Evolutionary conservation across 2,329 filamentous ascomycete species (phyloP).

Genomic region (Cordyceps javanica): DNA sequence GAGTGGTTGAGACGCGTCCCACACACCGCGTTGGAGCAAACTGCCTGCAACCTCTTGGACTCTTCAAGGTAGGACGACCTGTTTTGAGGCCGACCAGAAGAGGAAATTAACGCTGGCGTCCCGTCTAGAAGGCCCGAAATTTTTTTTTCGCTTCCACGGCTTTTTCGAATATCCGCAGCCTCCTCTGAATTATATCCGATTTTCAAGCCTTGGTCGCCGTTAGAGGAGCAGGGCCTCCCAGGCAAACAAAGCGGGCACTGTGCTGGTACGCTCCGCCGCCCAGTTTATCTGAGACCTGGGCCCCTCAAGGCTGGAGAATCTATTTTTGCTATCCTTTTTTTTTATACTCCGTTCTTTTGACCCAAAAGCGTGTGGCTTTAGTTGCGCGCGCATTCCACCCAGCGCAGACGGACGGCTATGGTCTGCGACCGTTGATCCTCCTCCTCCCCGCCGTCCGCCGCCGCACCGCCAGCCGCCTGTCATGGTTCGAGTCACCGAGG

Average conservation of each 20-base stretch:
- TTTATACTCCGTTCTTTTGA: neutral
- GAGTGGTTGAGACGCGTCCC: constrained; percentile 9
- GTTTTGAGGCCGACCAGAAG: neutral
- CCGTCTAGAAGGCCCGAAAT: neutral
- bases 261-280: neutral
- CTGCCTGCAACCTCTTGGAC: neutral
- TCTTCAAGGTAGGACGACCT: constrained; percentile 1
- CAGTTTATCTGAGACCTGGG: constrained; percentile 1
- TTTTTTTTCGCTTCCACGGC: neutral
- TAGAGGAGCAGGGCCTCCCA: neutral
- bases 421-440: constrained; percentile 19
- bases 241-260: constrained; percentile 4
- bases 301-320: neutral
- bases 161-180: neutral
- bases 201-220: neutral
- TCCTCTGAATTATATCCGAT: neutral
- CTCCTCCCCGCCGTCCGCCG: neutral
- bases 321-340: neutral
- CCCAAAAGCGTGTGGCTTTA: neutral
- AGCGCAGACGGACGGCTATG: constrained; percentile 16
- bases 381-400: constrained; percentile 5
- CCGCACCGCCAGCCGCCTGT: constrained; percentile 25
- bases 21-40: neutral
- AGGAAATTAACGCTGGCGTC: neutral
- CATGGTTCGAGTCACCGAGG: constrained; percentile 80